Evolutionary conservation across 345 rosid genomes (phyloP).

Genomic region (Citrus cavaleriei): DNA sequence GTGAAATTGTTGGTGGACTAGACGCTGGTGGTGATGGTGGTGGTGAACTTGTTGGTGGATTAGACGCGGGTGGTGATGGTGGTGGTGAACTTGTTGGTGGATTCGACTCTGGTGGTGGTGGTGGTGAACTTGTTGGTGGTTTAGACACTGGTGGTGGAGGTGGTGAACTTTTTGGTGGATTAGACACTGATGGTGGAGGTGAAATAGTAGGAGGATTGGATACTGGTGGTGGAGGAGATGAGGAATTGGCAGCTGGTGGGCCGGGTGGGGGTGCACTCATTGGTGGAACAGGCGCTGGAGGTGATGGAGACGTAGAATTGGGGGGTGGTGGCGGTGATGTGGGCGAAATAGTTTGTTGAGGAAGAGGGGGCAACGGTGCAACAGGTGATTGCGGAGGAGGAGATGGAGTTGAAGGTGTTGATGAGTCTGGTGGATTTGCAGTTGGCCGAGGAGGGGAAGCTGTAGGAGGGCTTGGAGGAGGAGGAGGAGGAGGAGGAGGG

Average conservation of each 20-base stretch:
- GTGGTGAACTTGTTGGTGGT: constrained; percentile 22
- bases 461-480: constrained; percentile 10
- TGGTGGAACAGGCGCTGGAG: constrained; percentile 6
- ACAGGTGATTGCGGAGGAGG: constrained; percentile 18
- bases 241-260: background rate
- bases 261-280: constrained; percentile 19
- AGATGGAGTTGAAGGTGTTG: constrained; percentile 28
- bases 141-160: constrained; percentile 27
- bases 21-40: constrained; percentile 13
- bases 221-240: constrained; percentile 22
- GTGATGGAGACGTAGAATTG: constrained; percentile 11
- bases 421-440: constrained; percentile 35
- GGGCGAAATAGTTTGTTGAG: constrained; percentile 25
- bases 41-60: no score
- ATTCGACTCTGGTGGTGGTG: constrained; percentile 10
- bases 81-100: constrained; percentile 22
- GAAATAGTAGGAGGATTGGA: constrained; percentile 20
- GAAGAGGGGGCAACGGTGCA: constrained; percentile 21
- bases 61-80: background rate
- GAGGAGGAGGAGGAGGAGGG: constrained; percentile 20
- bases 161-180: constrained; percentile 19
- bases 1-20: constrained; percentile 17
- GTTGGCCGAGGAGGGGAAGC: constrained; percentile 20
- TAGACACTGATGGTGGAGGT: constrained; percentile 18
- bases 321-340: constrained; percentile 18